phyloP scores from a whole-genome alignment of 805 yeast species.

The Ogataea degrootiae region DNA sequence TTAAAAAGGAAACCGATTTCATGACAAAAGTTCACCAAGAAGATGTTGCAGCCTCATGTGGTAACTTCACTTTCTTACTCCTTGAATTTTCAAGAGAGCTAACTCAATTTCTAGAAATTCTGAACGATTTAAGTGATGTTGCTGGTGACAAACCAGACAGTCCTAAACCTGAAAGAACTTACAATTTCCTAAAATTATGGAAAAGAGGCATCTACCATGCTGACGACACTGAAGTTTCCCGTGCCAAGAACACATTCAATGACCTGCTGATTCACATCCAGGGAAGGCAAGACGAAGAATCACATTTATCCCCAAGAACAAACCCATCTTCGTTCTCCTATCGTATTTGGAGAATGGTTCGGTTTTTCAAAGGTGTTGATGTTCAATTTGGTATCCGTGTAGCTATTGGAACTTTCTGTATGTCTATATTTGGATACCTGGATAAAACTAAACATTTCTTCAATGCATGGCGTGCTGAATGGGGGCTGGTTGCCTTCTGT shows the following conservation, averaged over 20 bases:
- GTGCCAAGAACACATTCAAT: conserved; percentile 24
- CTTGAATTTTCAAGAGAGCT: conserved; percentile 61
- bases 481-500: conserved; percentile 79
- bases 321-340: too few species aligned
- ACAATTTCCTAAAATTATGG: conserved; percentile 57
- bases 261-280: conserved; percentile 28
- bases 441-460: conserved; percentile 51
- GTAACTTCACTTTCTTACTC: conserved; percentile 66
- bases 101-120: conserved; percentile 38
- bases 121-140: conserved; percentile 27
- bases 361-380: conserved; percentile 56
- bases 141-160: not conserved
- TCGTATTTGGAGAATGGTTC: conserved; percentile 44
- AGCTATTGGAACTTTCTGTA: conserved; percentile 66
- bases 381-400: conserved; percentile 77
- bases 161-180: conserved; percentile 28
- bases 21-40: conserved; percentile 57
- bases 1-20: conserved; percentile 35
- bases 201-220: conserved; percentile 2
- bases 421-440: conserved; percentile 64
- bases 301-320: conserved; percentile 6
- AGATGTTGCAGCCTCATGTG: conserved; percentile 81
- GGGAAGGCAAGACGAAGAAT: conserved; percentile 2
- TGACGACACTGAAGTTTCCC: conserved; percentile 1
- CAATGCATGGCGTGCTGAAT: conserved; percentile 69